A percentile compares a stretch with the other conserved stretches of the same genome.
phyloP scores from a whole-genome alignment of 768 basidiomycete species.

The Russula sp. region DNA sequence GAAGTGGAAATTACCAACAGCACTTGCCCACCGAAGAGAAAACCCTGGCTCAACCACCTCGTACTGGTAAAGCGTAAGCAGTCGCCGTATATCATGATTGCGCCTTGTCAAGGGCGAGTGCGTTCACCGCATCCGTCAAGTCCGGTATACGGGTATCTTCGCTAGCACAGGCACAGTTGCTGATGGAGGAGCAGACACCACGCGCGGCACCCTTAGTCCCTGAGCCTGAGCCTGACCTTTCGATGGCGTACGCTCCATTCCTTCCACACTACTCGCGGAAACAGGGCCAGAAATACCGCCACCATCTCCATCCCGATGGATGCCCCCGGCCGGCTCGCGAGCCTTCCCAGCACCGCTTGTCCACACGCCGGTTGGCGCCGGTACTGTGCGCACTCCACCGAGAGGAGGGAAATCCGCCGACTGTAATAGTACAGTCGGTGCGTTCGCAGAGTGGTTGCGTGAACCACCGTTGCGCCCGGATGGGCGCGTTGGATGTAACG shows the following conservation, averaged over 20 bases:
- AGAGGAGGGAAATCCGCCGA: conserved; percentile 38
- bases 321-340: conserved; percentile 16
- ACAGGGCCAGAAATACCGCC: not conserved
- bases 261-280: conserved; percentile 3
- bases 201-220: conserved; percentile 7
- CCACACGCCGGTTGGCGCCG: conserved; percentile 67
- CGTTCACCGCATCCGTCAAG: conserved; percentile 62
- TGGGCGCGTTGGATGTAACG: conserved; percentile 48
- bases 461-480: conserved; percentile 53
- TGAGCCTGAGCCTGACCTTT: conserved; percentile 8
- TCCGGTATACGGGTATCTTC: conserved; percentile 75
- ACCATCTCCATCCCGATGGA: conserved; percentile 9
- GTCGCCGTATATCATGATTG: conserved; percentile 39
- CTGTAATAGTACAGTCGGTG: conserved; percentile 38
- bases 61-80: conserved; percentile 49
- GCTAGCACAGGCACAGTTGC: conserved; percentile 29
- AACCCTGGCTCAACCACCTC: conserved; percentile 53
- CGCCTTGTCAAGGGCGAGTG: conserved; percentile 55
- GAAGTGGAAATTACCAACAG: not conserved
- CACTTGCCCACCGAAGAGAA: conserved; percentile 47
- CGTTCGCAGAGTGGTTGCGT: conserved; percentile 38
- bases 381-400: conserved; percentile 38
- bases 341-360: conserved; percentile 26
- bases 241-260: conserved; percentile 16
- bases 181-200: conserved; percentile 10